Percentiles rank a stretch among this genome's conserved stretches.
phyloP scores from a whole-genome alignment of 768 basidiomycete genomes.

The Boletus reticuloceps region DNA sequence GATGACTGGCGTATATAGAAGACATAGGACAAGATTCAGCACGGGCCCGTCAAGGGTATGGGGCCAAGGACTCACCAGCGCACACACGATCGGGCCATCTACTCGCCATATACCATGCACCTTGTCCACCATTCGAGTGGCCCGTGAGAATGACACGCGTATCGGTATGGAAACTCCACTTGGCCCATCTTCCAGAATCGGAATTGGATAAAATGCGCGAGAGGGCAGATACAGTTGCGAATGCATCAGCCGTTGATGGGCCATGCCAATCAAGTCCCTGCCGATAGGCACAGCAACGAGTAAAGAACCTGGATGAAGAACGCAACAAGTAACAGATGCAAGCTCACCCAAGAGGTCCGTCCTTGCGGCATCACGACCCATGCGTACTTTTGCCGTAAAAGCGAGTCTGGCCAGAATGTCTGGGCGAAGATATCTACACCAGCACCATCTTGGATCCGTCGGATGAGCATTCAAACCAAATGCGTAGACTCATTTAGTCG shows the following conservation, averaged over 20 bases:
- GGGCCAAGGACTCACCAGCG: slow-evolving; percentile 43
- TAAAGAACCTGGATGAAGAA: background rate
- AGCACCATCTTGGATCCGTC: slow-evolving; percentile 66
- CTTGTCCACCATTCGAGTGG: slow-evolving; percentile 94
- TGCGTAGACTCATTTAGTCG: background rate
- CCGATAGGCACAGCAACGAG: background rate
- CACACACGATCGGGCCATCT: slow-evolving; percentile 75
- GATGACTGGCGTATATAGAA: slow-evolving; percentile 43
- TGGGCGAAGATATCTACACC: slow-evolving; percentile 66
- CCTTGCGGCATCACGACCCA: slow-evolving; percentile 88
- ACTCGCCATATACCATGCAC: slow-evolving; percentile 76
- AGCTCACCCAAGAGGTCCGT: slow-evolving; percentile 72
- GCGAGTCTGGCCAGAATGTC: slow-evolving; percentile 60
- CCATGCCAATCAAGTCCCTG: slow-evolving; percentile 95
- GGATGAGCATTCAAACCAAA: background rate
- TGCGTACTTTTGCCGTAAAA: slow-evolving; percentile 54
- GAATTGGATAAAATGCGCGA: slow-evolving; percentile 39
- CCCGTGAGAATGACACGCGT: slow-evolving; percentile 69
- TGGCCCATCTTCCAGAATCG: slow-evolving; percentile 33
- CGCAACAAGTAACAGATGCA: background rate
- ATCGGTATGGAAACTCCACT: slow-evolving; percentile 37
- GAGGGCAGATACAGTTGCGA: slow-evolving; percentile 60
- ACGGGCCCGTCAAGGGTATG: background rate
- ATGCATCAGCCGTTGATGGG: slow-evolving; percentile 69
- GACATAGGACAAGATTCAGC: background rate